Conservation (phyloP, 768 basidiomycete species). For the Paxillus ammoniavirescens region DNA sequence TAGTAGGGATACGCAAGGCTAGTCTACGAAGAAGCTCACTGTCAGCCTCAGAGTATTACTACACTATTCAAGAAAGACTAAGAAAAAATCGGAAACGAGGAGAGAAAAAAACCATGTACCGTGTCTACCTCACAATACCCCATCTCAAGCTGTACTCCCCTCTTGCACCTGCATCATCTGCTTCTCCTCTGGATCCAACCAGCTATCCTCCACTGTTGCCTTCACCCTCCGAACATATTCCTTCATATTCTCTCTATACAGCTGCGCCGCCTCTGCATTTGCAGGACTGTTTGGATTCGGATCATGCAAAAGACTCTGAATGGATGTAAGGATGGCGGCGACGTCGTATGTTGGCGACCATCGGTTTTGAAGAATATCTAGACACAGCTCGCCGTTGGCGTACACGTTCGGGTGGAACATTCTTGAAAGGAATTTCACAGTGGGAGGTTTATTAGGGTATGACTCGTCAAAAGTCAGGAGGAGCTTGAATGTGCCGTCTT, state of each 20-base stretch:
- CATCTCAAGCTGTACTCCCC: constrained; percentile 1
- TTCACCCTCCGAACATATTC: constrained; percentile 94
- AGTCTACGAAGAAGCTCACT: neutral
- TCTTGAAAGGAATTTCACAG: constrained; percentile 92
- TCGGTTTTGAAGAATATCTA: constrained; percentile 97
- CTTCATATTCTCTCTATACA: constrained; percentile 98
- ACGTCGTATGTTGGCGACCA: constrained; percentile 99
- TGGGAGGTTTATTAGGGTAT: constrained; percentile 98
- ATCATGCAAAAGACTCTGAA: constrained; percentile 94
- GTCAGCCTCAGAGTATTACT: neutral
- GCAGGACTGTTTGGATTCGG: constrained; percentile 98
- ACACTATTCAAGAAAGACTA: constrained; percentile 8
- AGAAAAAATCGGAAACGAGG: neutral
- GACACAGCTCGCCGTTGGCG: constrained; percentile 95
- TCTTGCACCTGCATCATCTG: constrained; percentile 53
- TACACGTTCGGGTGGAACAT: constrained; percentile 99
- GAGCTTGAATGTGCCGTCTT: constrained; percentile 98
- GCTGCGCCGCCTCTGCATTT: constrained; percentile 95
- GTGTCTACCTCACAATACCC: neutral
- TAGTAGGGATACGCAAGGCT: too few relatives aligned
- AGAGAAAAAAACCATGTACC: neutral
- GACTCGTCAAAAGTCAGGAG: constrained; percentile 94
- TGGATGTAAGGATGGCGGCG: constrained; percentile 94
- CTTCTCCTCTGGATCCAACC: constrained; percentile 77
- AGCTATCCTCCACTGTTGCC: constrained; percentile 91